Conservation (phyloP, 2,329 filamentous ascomycete genomes). For the Amesomyces nigricolor region DNA sequence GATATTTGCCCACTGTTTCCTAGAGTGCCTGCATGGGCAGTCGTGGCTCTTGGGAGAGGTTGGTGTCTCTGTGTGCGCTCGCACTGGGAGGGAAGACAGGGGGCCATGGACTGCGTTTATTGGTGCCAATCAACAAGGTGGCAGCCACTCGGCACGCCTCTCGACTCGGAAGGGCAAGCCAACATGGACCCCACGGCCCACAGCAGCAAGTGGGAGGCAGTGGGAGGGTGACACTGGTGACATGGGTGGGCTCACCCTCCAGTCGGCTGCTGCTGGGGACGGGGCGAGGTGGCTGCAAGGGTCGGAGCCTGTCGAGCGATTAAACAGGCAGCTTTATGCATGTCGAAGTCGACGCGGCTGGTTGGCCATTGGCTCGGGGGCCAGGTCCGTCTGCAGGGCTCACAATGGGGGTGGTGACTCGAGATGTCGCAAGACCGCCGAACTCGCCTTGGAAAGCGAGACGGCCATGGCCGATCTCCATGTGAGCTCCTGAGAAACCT, state of each 20-base stretch:
- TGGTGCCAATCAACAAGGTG: slow-evolving; percentile 25
- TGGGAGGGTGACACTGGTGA: slow-evolving; percentile 19
- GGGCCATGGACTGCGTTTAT: slow-evolving; percentile 25
- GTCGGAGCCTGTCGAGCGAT: slow-evolving; percentile 30
- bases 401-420: slow-evolving; percentile 18
- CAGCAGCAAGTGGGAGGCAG: slow-evolving; percentile 19
- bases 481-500: neutral
- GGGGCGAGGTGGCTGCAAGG: slow-evolving; percentile 28
- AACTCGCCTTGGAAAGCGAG: slow-evolving; percentile 25
- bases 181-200: too few species aligned
- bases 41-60: slow-evolving; percentile 16
- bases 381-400: slow-evolving; percentile 21
- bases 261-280: slow-evolving; percentile 23
- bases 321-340: slow-evolving; percentile 30
- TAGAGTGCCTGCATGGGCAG: slow-evolving; percentile 15
- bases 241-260: slow-evolving; percentile 23
- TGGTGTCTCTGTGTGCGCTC: slow-evolving; percentile 22
- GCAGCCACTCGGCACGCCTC: slow-evolving; percentile 27
- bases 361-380: slow-evolving; percentile 29
- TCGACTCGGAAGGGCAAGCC: slow-evolving; percentile 27
- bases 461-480: slow-evolving; percentile 22
- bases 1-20: slow-evolving; percentile 21
- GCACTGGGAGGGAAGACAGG: slow-evolving; percentile 21
- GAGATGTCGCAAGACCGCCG: slow-evolving; percentile 15
- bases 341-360: slow-evolving; percentile 20